Evolutionary conservation across 345 rosid genomes (phyloP), one percentile per base, ranked within the genome.

Genomic region (Camelina sativa): DNA sequence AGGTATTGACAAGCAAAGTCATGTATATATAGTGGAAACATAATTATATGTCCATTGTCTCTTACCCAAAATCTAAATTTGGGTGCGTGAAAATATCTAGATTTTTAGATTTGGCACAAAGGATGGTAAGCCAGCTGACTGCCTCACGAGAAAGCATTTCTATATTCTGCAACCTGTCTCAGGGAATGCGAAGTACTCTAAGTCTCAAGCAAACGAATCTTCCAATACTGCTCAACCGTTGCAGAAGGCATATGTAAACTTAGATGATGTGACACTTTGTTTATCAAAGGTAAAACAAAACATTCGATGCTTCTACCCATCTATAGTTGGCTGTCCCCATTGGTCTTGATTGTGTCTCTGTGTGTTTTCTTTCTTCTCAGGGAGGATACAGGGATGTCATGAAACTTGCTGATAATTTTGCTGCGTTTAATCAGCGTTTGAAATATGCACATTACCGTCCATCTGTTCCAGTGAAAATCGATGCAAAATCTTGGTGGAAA

Each of bases 391-490:
- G 87, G 70, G 96, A 95, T 83, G 76, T 86, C 71, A 80, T 92
- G 69, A 95, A 89, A 81, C 88, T 92, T 80, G 98, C 91, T 4
- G 99, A 95, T 78, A 95, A 90, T 79, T 95, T 95, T 84, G 82
- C 93, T 48, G 87, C 92, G 34, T 95, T 92, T 79, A 95, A 88
- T 62, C 90, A 86, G 82, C 93, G 98, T 34, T 81, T 95, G 64
- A 95, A 88, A 71, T 87, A 84, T 78, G 98, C 97, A 22, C 98
- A 95, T 80, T 89, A 86, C 70, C 96, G 98, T 48, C 99, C 99
- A 38, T 76, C 78, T 72, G 91, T 85, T 71, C 70, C 94, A 9
- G 83, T 90, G 71, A 91, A 86, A 82, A 81, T 81, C 17, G 85
- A 82, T 72, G 89, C 98, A 48, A 86, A 85, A 80, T 84, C 91